phyloP scores from a whole-genome alignment of 2,329 filamentous ascomycete species.

The Paecilomyces sp. region DNA sequence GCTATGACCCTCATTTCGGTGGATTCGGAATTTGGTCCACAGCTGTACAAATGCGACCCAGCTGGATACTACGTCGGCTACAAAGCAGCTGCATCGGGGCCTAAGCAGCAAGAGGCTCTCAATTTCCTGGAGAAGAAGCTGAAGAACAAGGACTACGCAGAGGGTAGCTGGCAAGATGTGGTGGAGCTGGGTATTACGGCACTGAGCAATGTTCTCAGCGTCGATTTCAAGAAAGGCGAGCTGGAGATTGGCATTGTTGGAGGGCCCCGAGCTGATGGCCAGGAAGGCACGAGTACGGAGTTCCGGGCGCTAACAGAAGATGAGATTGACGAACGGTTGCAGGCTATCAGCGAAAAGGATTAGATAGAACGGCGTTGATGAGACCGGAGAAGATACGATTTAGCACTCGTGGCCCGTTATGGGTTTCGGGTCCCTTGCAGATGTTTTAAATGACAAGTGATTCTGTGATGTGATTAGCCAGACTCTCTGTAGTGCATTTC shows the following conservation, averaged over 20 bases:
- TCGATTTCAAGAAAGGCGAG: conserved; percentile 99
- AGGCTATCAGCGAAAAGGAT: conserved; percentile 98
- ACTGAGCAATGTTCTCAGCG: conserved; percentile 90
- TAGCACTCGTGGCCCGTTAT: conserved; percentile 3
- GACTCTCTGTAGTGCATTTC: background rate
- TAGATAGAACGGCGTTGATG: conserved; percentile 41
- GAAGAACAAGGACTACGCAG: conserved; percentile 94
- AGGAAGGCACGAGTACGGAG: conserved; percentile 68
- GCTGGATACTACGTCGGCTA: conserved; percentile 98
- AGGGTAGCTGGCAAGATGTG: conserved; percentile 93
- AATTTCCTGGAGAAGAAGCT: conserved; percentile 99
- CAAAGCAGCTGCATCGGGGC: conserved; percentile 94
- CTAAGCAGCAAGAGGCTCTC: conserved; percentile 97
- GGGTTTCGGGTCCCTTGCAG: conserved; percentile 1
- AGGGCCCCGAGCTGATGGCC: conserved; percentile 72
- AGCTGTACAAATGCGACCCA: conserved; percentile 97
- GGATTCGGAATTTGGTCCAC: conserved; percentile 84
- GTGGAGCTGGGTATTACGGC: conserved; percentile 95
- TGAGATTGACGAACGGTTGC: conserved; percentile 95
- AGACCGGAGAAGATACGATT: conserved; percentile 8
- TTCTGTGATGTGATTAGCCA: background rate
- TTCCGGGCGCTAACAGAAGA: conserved; percentile 93
- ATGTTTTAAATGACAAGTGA: conserved; percentile 3
- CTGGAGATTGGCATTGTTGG: conserved; percentile 97
- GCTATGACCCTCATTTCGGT: conserved; percentile 92